These are phyloP conservation scores for Tardiomyces depauwii DNA, from an alignment of 1,139 yeast species.

Conservation along the genomic window DNA sequence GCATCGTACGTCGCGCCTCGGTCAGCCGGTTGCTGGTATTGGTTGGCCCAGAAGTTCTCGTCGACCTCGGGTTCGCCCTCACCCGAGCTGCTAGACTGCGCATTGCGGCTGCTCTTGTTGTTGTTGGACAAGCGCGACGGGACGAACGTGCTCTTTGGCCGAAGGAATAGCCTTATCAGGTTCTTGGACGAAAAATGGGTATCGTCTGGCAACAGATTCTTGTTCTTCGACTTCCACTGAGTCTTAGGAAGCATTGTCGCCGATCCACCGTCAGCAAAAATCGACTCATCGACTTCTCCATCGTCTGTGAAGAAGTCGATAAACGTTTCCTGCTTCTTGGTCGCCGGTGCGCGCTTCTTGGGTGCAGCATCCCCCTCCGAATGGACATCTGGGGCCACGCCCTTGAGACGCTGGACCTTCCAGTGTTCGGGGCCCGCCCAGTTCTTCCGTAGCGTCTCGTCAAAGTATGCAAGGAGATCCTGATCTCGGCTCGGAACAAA, in stretches of 20 bases:
- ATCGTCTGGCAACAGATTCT: slow-evolving; percentile 60
- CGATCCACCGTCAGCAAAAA: slow-evolving; percentile 41
- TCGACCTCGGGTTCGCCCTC: slow-evolving; percentile 29
- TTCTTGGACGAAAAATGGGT: slow-evolving; percentile 59
- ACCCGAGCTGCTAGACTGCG: slow-evolving; percentile 1
- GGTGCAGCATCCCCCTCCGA: slow-evolving; percentile 3
- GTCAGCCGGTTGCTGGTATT: slow-evolving; percentile 28
- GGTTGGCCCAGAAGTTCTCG: slow-evolving; percentile 63
- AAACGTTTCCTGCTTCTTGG: slow-evolving; percentile 7
- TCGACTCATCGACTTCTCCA: slow-evolving; percentile 29
- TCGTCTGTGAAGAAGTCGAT: slow-evolving; percentile 43
- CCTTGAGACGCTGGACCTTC: slow-evolving; percentile 60
- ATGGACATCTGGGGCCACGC: slow-evolving; percentile 7
- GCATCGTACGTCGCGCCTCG: slow-evolving; percentile 32
- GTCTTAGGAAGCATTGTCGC: slow-evolving; percentile 34
- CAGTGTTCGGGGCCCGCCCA: slow-evolving; percentile 95
- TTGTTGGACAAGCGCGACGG: background rate
- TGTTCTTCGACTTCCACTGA: slow-evolving; percentile 31
- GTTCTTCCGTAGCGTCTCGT: slow-evolving; percentile 51
- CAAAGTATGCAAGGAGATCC: slow-evolving; percentile 72
- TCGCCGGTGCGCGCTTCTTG: slow-evolving; percentile 11
- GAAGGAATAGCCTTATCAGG: slow-evolving; percentile 56
- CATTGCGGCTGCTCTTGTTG: background rate
- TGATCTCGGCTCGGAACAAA: slow-evolving; percentile 31
- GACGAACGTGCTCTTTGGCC: slow-evolving; percentile 36